Conservation (phyloP, 73 alveolate genomes). For the Stentor roeselii region DNA sequence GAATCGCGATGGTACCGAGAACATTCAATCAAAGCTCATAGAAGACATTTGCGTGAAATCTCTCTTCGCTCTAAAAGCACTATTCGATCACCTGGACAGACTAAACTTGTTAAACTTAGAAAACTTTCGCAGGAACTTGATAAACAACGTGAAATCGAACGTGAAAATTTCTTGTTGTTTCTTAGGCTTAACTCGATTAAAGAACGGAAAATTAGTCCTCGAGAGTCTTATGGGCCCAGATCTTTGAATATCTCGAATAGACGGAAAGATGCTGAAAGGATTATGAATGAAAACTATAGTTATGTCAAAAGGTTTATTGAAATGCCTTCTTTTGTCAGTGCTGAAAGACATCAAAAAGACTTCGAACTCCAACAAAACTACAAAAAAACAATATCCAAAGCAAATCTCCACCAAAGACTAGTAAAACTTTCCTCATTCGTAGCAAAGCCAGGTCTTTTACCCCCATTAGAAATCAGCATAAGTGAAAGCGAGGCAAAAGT, state of each 20-base stretch:
- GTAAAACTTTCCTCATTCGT: conserved; percentile 10
- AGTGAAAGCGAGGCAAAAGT: not conserved
- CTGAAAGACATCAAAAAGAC: conserved; percentile 1
- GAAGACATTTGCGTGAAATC: not conserved
- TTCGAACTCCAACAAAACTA: not conserved
- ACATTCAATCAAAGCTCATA: not conserved
- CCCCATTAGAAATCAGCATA: not conserved
- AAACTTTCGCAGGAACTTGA: not conserved
- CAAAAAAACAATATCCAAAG: conserved; percentile 14
- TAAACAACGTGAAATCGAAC: not conserved
- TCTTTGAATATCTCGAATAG: not conserved
- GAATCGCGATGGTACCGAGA: conserved; percentile 2
- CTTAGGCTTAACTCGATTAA: not conserved
- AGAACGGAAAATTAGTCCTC: not conserved
- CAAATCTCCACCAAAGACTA: conserved; percentile 3
- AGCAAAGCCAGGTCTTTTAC: not conserved
- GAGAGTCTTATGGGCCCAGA: not conserved
- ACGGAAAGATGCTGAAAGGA: conserved; percentile 3
- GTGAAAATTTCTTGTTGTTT: not conserved
- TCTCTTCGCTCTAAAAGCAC: not conserved
- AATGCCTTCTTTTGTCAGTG: not conserved
- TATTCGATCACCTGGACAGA: not conserved
- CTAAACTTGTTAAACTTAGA: not conserved
- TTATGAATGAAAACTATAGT: not conserved
- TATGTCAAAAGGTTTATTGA: conserved; percentile 5